A percentile compares a stretch with the other conserved stretches of the same genome.
phyloP scores from a whole-genome alignment of 345 rosid genomes.

The Ceriops zippeliana region DNA sequence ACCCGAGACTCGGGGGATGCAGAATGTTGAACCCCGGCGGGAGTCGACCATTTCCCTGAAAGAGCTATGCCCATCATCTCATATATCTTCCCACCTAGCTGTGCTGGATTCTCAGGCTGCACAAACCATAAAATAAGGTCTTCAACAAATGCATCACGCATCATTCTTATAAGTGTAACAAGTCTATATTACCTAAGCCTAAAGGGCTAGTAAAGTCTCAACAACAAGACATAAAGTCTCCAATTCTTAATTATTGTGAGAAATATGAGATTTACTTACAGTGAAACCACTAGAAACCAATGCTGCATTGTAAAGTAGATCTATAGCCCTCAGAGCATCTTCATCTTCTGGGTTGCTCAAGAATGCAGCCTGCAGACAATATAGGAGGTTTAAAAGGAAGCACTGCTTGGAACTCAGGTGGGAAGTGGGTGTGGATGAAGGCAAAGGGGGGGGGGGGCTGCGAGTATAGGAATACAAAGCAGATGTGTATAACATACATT shows the following conservation, averaged over 20 bases:
- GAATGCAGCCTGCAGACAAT: conserved; percentile 63
- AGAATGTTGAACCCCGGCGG: conserved; percentile 26
- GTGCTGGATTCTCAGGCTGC: conserved; percentile 95
- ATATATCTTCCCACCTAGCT: conserved; percentile 93
- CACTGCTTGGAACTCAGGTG: neutral
- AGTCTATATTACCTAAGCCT: neutral
- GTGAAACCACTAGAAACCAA: conserved; percentile 93
- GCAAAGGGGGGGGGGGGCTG: neutral
- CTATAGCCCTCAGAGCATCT: conserved; percentile 79
- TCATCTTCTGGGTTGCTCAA: conserved; percentile 61
- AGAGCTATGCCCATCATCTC: conserved; percentile 92
- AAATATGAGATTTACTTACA: conserved; percentile 39
- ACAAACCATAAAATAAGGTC: neutral
- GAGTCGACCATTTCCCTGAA: conserved; percentile 69
- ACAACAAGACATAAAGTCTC: neutral
- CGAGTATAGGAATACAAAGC: neutral
- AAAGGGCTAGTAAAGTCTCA: neutral
- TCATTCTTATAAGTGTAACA: neutral
- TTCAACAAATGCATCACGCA: neutral
- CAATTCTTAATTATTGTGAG: neutral
- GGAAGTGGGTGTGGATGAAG: neutral
- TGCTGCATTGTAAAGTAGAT: conserved; percentile 88
- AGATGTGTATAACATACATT: conserved; percentile 34
- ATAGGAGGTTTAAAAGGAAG: neutral
- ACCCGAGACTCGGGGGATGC: conserved; percentile 22